A percentile compares a stretch with the other conserved stretches of the same genome.
These are phyloP conservation scores for Dalbergia cultrata DNA, from an alignment of 306 rosid genomes.

Conservation along the genomic window DNA sequence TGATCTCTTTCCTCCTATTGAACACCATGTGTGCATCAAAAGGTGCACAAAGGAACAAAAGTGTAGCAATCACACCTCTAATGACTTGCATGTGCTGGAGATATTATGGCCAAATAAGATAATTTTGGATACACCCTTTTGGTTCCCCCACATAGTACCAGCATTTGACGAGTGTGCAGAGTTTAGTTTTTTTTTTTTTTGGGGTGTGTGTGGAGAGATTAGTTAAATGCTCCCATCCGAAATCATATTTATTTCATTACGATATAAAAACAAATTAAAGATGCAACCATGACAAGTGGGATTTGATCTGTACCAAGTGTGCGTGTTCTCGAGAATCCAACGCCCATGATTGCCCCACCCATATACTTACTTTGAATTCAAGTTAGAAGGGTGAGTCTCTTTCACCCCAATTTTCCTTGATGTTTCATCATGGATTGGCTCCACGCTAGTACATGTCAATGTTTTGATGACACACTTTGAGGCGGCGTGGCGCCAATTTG, in stretches of 20 bases:
- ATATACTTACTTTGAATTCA: conserved; percentile 50
- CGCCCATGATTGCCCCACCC: conserved; percentile 51
- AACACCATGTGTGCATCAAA: conserved; percentile 30
- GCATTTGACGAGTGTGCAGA: conserved; percentile 51
- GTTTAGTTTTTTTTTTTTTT: conserved; percentile 21
- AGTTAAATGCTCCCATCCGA: conserved; percentile 48
- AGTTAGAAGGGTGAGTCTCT: conserved; percentile 40
- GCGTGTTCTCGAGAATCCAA: conserved; percentile 52
- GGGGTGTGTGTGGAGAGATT: conserved; percentile 39
- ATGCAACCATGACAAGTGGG: conserved; percentile 41
- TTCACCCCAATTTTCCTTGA: conserved; percentile 40
- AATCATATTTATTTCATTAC: conserved; percentile 29
- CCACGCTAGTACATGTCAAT: conserved; percentile 41
- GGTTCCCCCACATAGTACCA: conserved; percentile 16
- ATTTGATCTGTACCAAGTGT: conserved; percentile 43
- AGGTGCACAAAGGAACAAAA: conserved; percentile 44
- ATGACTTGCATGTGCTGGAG: not conserved
- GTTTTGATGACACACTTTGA: conserved; percentile 33
- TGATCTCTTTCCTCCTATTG: not conserved
- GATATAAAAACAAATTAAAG: conserved; percentile 33
- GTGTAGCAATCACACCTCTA: conserved; percentile 37
- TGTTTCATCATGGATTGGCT: conserved; percentile 37
- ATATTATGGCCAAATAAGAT: conserved; percentile 33
- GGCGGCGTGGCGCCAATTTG: conserved; percentile 52
- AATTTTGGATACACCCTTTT: conserved; percentile 26